Evolutionary conservation across 2,329 filamentous ascomycete species (phyloP), one percentile per base, ranked within the genome.

Genomic region (Xylariaceae sp.): DNA sequence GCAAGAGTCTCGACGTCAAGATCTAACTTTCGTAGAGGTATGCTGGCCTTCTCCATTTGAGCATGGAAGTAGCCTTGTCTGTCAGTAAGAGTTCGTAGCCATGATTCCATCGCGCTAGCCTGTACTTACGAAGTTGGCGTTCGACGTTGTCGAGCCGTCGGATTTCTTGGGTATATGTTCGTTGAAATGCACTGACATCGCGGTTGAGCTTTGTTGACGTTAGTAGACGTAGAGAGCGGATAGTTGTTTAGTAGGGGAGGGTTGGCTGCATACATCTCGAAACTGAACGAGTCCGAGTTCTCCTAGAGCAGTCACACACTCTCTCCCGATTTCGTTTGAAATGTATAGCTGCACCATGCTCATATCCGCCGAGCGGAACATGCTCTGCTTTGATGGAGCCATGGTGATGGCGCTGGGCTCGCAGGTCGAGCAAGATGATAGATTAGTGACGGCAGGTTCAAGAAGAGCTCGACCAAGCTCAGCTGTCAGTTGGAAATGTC

Each of bases 291-390:
- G 84, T 53, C 94, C 94, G 69, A 99, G 84, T 82, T 99, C 94
- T 71, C 94, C 94, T 62, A 99, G 81, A 51, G 93, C 93, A 71
- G 92, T 96, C 60, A 97, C 92, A 67, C 97, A 93, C 79, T 99
- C 95, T 71, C 94, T 87, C 67, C 94, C 93, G 66, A 99, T 97
- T 81, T 99, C 94, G 73, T 97, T 97, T 70, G 94, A 91, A 69
- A 99, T 95, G 78, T 97, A 99, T 70, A 99, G 88, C 86, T 99
- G 94, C 70, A 96, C 96, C 88, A 99, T 88, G 83, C 92, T 97
- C 94, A 99, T 99, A 77, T 97, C 91, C 90, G 92, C 91, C 73
- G 94, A 99, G 84, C 95, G 93, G 87, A 99, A 97, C 81, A 97
- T 90, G 76, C 92, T 96, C 79, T 97, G 92, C 78, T 91, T 78